Base-by-base conservation (phyloP, 176 grass and related monocot genomes). In the Phoenix roebelenii region DNA sequence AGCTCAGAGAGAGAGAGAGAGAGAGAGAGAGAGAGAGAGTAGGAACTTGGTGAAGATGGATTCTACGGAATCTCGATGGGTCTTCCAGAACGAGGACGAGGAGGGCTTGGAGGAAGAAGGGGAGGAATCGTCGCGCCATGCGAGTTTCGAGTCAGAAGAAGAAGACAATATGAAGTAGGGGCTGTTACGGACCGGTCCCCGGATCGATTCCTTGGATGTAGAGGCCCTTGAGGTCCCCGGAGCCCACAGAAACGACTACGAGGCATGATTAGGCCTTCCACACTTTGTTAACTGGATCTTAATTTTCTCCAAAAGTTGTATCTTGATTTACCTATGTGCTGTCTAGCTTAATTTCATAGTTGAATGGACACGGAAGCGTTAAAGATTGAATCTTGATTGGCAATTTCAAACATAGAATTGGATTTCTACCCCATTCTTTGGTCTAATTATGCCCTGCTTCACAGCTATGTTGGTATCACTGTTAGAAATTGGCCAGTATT, bases 141-240 rank as follows among this genome's bases (percentile, higher is more conserved):
- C 35, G 35, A 44, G 35, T 44, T 44, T 12, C 7, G 35, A 44
- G 35, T 44, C 35, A 44, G 86, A 90, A 28, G 80, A 87, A 55
- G 80, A 68, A 0, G 69, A 77, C 25, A 72, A 82, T 63, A 78
- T 77, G 56, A 80, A 78, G 61, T 82, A 89, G 73, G 76, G 79
- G 62, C 84, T 98, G 65, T 64, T 92, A 57, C 81, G 93, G 22
- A 92, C 84, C 25, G 93, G 81, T 20, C 93, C 81, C 59, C 84
- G 84, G 25, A 75, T 83, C 57, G 92, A 97, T 64, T 97, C 84
- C 51, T 82, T 91, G 30, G 92, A 97, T 68, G 84, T 88, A 2
- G 92, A 97, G 67, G 92, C 81, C 35, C 81, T 88, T 28, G 87
- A 97, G 32, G 81, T 97, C 62, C 75, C 75, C 52, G 87, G 92